These are phyloP conservation scores for Diaporthe citriasiana DNA, from an alignment of 2,329 filamentous ascomycete species.

Conservation along the genomic window DNA sequence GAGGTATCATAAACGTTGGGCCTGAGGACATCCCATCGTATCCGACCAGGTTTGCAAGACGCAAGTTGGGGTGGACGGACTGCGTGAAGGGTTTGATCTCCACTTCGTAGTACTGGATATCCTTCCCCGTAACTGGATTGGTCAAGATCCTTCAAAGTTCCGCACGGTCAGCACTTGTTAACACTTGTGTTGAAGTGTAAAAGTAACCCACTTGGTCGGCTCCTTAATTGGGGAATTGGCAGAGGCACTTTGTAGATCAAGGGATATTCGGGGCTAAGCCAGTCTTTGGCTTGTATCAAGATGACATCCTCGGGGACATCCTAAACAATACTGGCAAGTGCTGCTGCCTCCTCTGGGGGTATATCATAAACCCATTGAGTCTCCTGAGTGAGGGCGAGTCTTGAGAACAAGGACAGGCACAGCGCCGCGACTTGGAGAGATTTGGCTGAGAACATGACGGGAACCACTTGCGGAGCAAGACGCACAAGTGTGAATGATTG, in stretches of 20 bases:
- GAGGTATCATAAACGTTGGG: conserved; percentile 64
- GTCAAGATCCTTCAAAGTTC: conserved; percentile 48
- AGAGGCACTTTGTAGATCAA: conserved; percentile 57
- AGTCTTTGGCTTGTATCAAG: conserved; percentile 43
- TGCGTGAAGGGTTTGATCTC: conserved; percentile 52
- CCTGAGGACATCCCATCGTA: conserved; percentile 70
- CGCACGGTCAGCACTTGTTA: conserved; percentile 14
- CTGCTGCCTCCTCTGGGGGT: conserved; percentile 44
- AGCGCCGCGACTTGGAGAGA: neutral
- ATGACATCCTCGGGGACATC: conserved; percentile 44
- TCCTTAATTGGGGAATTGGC: conserved; percentile 61
- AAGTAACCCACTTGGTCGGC: conserved; percentile 54
- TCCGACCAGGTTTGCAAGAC: conserved; percentile 54
- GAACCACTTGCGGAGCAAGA: neutral
- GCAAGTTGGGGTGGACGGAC: conserved; percentile 55
- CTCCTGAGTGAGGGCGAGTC: conserved; percentile 39
- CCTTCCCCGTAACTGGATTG: conserved; percentile 53
- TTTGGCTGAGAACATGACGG: neutral
- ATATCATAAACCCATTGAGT: conserved; percentile 43
- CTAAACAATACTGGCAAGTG: conserved; percentile 45
- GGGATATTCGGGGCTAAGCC: conserved; percentile 53
- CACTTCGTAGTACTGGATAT: conserved; percentile 55
- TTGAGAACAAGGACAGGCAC: neutral
- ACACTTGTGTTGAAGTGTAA: neutral
- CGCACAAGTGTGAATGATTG: neutral